Conservation (phyloP, 768 basidiomycete genomes). For the Trametes cubensis region DNA sequence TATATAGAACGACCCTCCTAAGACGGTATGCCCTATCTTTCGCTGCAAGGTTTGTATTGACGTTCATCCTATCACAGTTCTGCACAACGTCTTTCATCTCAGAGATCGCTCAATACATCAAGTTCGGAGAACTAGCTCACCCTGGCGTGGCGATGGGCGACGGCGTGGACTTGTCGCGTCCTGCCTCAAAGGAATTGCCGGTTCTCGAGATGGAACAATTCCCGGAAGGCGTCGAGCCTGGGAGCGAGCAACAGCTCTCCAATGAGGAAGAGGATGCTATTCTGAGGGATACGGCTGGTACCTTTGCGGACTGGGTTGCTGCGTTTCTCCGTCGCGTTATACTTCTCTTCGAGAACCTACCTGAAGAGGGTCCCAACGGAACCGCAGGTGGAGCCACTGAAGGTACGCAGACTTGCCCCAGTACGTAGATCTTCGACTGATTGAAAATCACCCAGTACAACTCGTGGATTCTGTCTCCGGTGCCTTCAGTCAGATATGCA, state of each 20-base stretch:
- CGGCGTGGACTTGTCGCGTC: conserved; percentile 27
- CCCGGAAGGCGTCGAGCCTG: conserved; percentile 43
- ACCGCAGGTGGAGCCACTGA: conserved; percentile 65
- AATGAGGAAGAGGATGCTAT: conserved; percentile 72
- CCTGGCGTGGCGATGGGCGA: conserved; percentile 22
- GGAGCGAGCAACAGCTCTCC: conserved; percentile 45
- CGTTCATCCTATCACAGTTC: conserved; percentile 44
- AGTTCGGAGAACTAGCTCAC: conserved; percentile 66
- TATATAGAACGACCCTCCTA: conserved; percentile 71
- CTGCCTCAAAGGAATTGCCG: conserved; percentile 17
- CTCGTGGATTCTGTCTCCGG: conserved; percentile 76
- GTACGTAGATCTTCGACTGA: background rate
- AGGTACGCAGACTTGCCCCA: conserved; percentile 41
- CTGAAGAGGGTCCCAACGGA: conserved; percentile 74
- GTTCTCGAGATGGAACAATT: conserved; percentile 40
- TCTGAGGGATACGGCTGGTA: conserved; percentile 70
- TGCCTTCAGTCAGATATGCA: conserved; percentile 77
- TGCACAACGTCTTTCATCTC: conserved; percentile 77
- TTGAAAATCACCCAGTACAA: conserved; percentile 48
- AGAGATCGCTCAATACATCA: conserved; percentile 74
- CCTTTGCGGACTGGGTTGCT: conserved; percentile 83
- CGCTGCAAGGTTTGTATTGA: conserved; percentile 9
- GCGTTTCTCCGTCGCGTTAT: conserved; percentile 79
- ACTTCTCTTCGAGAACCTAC: conserved; percentile 80
- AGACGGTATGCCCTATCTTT: conserved; percentile 55